These are phyloP conservation scores for Lanzia echinophila DNA, from an alignment of 2,329 filamentous ascomycete genomes.

Conservation along the genomic window DNA sequence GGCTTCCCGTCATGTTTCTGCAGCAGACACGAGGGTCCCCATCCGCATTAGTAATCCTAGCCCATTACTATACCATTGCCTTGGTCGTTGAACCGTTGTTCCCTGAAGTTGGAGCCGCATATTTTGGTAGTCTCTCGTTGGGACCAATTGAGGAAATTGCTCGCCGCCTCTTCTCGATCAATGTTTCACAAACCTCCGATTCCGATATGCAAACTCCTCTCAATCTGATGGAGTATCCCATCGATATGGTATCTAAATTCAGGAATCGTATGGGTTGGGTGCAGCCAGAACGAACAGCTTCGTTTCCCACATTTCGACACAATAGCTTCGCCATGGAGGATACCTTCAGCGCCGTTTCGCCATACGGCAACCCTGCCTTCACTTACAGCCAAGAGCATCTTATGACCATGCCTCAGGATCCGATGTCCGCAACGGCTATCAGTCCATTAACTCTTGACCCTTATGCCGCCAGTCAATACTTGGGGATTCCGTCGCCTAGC, in stretches of 20 bases:
- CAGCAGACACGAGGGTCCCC: conserved; percentile 70
- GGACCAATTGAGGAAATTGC: conserved; percentile 82
- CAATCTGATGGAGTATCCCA: conserved; percentile 65
- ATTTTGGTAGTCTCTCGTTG: conserved; percentile 75
- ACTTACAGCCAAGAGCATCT: conserved; percentile 59
- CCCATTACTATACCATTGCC: conserved; percentile 82
- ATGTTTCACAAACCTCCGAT: conserved; percentile 49
- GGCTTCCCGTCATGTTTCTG: conserved; percentile 81
- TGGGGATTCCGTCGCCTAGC: conserved; percentile 56
- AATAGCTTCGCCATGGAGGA: conserved; percentile 47
- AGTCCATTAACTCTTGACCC: conserved; percentile 49
- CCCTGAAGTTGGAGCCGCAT: conserved; percentile 82
- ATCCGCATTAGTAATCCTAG: conserved; percentile 70
- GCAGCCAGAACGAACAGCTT: conserved; percentile 50
- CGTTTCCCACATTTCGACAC: conserved; percentile 54
- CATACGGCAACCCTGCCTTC: conserved; percentile 52
- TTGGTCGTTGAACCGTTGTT: conserved; percentile 86
- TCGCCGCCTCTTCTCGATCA: conserved; percentile 64
- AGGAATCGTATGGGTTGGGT: conserved; percentile 62
- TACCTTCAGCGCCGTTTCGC: conserved; percentile 41
- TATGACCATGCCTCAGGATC: conserved; percentile 46
- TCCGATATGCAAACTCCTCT: conserved; percentile 55
- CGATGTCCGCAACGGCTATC: conserved; percentile 41
- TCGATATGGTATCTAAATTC: conserved; percentile 63
- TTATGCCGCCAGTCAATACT: conserved; percentile 48